phyloP scores from a whole-genome alignment of 2,329 filamentous ascomycete species.

The Cladorrhinum sp. region DNA sequence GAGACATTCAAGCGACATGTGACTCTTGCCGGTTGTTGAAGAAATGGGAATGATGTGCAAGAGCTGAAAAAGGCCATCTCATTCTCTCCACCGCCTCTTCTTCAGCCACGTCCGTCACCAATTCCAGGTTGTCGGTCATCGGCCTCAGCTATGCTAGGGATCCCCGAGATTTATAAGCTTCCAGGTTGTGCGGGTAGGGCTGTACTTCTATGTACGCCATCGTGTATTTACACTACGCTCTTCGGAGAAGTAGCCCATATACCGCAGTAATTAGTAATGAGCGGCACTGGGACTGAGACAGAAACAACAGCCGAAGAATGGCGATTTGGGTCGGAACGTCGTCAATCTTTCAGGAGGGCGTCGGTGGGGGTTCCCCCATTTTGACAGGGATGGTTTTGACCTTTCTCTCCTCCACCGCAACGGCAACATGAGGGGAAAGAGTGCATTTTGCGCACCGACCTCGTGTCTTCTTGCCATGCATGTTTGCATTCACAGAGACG shows the following conservation, averaged over 20 bases:
- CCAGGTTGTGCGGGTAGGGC: not conserved
- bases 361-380: slow-evolving; percentile 1
- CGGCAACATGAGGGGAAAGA: not conserved
- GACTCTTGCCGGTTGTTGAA: not conserved
- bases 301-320: not conserved
- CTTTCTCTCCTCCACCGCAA: not conserved
- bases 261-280: not conserved
- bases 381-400: not conserved
- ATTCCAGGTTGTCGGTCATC: not conserved
- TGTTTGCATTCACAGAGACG: not conserved
- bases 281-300: not conserved
- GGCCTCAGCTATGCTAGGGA: too few relatives aligned
- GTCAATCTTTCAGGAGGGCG: not conserved
- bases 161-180: not conserved
- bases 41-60: not conserved
- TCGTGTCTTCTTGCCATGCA: not conserved
- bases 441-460: slow-evolving; percentile 2
- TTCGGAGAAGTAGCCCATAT: not conserved
- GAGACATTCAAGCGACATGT: not conserved
- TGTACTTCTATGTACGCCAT: not conserved
- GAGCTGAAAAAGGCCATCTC: not conserved
- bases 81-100: not conserved
- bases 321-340: slow-evolving; percentile 7
- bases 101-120: slow-evolving; percentile 9
- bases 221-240: not conserved